Evolutionary conservation across 257 asterid species (phyloP).

Genomic region (Nicotiana undulata): DNA sequence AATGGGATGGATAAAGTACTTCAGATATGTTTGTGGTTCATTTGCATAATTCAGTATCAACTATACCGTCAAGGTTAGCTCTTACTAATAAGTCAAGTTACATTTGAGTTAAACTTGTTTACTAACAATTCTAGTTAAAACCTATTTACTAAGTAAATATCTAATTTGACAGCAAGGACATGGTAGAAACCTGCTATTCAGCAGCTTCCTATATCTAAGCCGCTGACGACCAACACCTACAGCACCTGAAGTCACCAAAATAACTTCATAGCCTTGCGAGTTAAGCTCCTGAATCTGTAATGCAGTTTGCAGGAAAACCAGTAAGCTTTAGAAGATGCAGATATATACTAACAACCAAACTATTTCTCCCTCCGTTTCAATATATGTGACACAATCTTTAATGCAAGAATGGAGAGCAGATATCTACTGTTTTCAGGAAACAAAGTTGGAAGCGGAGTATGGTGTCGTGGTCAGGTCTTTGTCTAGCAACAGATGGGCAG

Average conservation of each 20-base stretch:
- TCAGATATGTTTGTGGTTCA: not conserved
- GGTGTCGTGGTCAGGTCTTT: no score
- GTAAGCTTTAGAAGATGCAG: constrained; percentile 12
- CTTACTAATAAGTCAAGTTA: not conserved
- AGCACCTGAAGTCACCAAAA: constrained; percentile 96
- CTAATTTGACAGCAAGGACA: not conserved
- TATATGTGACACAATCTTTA: no score
- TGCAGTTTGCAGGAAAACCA: constrained; percentile 6
- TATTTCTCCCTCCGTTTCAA: not conserved
- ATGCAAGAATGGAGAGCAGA: no score
- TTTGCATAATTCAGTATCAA: not conserved
- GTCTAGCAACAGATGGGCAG: no score
- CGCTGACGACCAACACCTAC: constrained; percentile 97
- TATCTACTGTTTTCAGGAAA: no score
- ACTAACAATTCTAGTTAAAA: not conserved
- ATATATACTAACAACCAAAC: not conserved
- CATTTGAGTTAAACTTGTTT: not conserved
- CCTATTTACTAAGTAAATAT: not conserved
- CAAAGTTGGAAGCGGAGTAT: no score
- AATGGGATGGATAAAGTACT: no score
- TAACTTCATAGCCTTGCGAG: constrained; percentile 77
- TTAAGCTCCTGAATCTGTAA: constrained; percentile 84
- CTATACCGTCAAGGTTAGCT: not conserved
- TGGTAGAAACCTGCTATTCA: constrained; percentile 72
- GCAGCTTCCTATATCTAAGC: constrained; percentile 65